A percentile compares a stretch with the other conserved stretches of the same genome.
phyloP scores from a whole-genome alignment of 2,329 filamentous ascomycete genomes.

The Periconia sp. region DNA sequence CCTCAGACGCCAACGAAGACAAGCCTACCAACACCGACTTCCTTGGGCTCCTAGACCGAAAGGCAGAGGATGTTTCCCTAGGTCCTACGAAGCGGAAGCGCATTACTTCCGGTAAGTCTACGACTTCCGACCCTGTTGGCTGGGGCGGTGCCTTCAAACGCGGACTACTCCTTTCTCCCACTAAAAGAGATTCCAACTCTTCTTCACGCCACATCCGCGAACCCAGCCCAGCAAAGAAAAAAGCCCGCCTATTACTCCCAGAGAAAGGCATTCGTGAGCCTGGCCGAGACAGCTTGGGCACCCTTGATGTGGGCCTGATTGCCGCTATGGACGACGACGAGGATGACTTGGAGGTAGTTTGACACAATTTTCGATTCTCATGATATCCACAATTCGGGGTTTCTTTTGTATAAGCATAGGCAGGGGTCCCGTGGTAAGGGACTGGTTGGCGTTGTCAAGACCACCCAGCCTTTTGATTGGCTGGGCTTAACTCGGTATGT shows the following conservation, averaged over 20 bases:
- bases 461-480: constrained; percentile 32
- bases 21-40: constrained; percentile 33
- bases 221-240: constrained; percentile 53
- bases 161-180: constrained; percentile 46
- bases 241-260: constrained; percentile 54
- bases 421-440: background rate
- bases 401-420: constrained; percentile 13
- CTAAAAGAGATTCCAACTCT: constrained; percentile 36
- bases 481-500: constrained; percentile 18
- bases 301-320: constrained; percentile 40
- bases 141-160: constrained; percentile 55
- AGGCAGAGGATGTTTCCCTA: constrained; percentile 50
- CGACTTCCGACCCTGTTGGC: constrained; percentile 49
- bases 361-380: constrained; percentile 20
- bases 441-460: constrained; percentile 16
- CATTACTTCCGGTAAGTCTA: constrained; percentile 37
- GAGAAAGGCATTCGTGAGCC: constrained; percentile 58
- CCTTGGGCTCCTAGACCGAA: constrained; percentile 53
- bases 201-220: constrained; percentile 35
- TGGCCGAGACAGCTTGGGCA: constrained; percentile 53
- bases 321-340: constrained; percentile 51
- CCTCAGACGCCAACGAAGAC: constrained; percentile 19
- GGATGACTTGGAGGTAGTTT: constrained; percentile 58
- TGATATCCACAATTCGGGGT: constrained; percentile 17
- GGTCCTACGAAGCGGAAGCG: constrained; percentile 53